Percentiles rank a stretch among this genome's conserved stretches.
Evolutionary conservation across 495 filamentous ascomycete species (phyloP).

Genomic region (Aspergillus incahuasiensis): DNA sequence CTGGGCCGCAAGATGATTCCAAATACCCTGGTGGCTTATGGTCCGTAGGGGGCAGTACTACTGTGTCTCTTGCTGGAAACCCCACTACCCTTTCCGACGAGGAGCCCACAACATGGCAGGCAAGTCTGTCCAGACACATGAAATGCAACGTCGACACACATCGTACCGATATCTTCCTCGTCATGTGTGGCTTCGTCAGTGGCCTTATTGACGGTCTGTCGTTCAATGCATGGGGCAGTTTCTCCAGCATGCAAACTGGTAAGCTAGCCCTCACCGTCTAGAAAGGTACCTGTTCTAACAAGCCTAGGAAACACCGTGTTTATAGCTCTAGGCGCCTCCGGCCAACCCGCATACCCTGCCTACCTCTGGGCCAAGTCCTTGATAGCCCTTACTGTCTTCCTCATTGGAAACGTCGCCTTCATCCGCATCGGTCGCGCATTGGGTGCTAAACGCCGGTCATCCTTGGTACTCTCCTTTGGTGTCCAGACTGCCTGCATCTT

Average conservation of each 20-base stretch:
- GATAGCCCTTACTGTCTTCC: slow-evolving; percentile 31
- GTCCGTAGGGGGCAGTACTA: slow-evolving; percentile 25
- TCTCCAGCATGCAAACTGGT: slow-evolving; percentile 57
- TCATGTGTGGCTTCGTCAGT: slow-evolving; percentile 35
- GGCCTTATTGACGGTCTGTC: slow-evolving; percentile 38
- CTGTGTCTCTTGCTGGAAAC: slow-evolving; percentile 22
- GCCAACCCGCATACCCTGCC: slow-evolving; percentile 32
- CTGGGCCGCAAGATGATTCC: slow-evolving; percentile 12
- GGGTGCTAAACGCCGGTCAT: slow-evolving; percentile 40
- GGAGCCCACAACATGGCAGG: slow-evolving; percentile 8
- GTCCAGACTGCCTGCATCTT: slow-evolving; percentile 50
- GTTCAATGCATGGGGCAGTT: slow-evolving; percentile 50
- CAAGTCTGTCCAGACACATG: slow-evolving; percentile 20
- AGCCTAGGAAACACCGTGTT: slow-evolving; percentile 37
- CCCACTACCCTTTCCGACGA: slow-evolving; percentile 12
- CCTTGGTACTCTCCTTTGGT: slow-evolving; percentile 51
- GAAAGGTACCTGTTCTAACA: not conserved
- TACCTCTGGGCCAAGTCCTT: slow-evolving; percentile 42
- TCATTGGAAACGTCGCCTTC: slow-evolving; percentile 34
- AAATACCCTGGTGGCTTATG: slow-evolving; percentile 21
- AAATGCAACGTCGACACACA: slow-evolving; percentile 20
- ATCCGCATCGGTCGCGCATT: slow-evolving; percentile 28
- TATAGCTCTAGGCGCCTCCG: slow-evolving; percentile 34
- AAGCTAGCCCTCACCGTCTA: slow-evolving; percentile 1
- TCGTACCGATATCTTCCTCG: slow-evolving; percentile 31